Percentiles rank a stretch among this genome's conserved stretches.
phyloP scores from a whole-genome alignment of 1,284 basidiomycete species.

The Vanrija sp. region DNA sequence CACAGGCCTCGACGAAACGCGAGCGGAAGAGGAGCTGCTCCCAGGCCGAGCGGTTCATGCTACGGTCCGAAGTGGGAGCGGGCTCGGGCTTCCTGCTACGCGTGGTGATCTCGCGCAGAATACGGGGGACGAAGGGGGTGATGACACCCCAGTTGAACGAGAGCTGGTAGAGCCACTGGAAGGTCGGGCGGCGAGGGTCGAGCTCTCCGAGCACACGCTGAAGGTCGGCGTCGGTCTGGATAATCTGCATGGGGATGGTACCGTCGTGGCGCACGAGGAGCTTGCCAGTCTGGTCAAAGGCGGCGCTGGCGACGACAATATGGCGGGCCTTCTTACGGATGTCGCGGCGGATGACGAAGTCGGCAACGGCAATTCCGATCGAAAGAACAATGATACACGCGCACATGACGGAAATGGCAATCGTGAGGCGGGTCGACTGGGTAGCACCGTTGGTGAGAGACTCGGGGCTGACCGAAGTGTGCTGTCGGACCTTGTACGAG shows the following conservation, averaged over 20 bases:
- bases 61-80: slow-evolving; percentile 23
- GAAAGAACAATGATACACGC: slow-evolving; percentile 50
- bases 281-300: slow-evolving; percentile 53
- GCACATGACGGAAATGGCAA: slow-evolving; percentile 53
- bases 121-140: slow-evolving; percentile 50
- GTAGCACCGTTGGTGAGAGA: slow-evolving; percentile 2
- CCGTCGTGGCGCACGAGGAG: slow-evolving; percentile 54
- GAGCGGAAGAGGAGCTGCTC: slow-evolving; percentile 49
- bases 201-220: slow-evolving; percentile 51
- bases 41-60: slow-evolving; percentile 22
- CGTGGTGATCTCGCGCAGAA: slow-evolving; percentile 36
- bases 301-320: slow-evolving; percentile 53
- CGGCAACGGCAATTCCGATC: slow-evolving; percentile 47
- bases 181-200: slow-evolving; percentile 51
- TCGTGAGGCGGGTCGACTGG: slow-evolving; percentile 47
- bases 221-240: slow-evolving; percentile 52
- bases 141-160: slow-evolving; percentile 54
- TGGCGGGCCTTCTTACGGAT: slow-evolving; percentile 50
- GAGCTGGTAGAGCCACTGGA: slow-evolving; percentile 55
- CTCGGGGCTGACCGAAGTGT: neutral
- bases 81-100: slow-evolving; percentile 30
- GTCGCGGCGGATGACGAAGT: slow-evolving; percentile 46
- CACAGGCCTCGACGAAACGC: slow-evolving; percentile 52
- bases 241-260: slow-evolving; percentile 53
- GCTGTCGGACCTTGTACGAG: slow-evolving; percentile 44